Evolutionary conservation across 768 basidiomycete species (phyloP), one percentile per base, ranked within the genome.

Genomic region (Terana coerulea): DNA sequence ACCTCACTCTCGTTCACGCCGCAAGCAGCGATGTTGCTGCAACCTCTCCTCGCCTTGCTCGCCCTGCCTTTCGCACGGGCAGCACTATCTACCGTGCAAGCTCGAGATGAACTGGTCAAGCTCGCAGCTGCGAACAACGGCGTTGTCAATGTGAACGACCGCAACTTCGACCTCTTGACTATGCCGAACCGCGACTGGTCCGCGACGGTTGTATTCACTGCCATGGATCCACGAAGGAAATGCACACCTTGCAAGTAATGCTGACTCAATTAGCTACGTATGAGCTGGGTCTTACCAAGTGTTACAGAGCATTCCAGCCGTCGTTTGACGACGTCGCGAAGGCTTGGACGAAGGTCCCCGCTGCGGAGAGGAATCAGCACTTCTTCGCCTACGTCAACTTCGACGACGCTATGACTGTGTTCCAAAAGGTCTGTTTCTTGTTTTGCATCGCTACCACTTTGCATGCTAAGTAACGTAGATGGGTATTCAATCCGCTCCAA

Each of bases 301-400:
- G n/a, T 12, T 21, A 43, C 66, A 95, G 93, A 66, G 81, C 89
- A 59, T 95, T 98, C 63, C 80, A 88, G 44, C 92, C 95, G 6
- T 75, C 84, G 5, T 97, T 84, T 79, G 76, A 76, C n/a, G 71
- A 82, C 3, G 86, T 95, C 11, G 88, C 90, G 30, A 83, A 83
- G 60, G 83, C 91, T n/a, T 98, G 94, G 94, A 65, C 78, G 3
- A 74, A 74, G 12, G 76, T 78, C 8, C 68, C 88, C 7, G 60
- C 76, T 50, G 73, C 73, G 19, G 70, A 87, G n/a, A 79, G 86
- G 35, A 77, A 91, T 65, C 72, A 75, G 49, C 95, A 98, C 68
- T 95, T 98, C 80, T 99, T 98, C 63, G 97, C 84, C 8, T 86
- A 84, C 11, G 67, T 92, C 26, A 97, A 99, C 68, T 98, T 97